These are phyloP conservation scores for Arachis hypogaea DNA, from an alignment of 306 rosid genomes.

Conservation along the genomic window DNA sequence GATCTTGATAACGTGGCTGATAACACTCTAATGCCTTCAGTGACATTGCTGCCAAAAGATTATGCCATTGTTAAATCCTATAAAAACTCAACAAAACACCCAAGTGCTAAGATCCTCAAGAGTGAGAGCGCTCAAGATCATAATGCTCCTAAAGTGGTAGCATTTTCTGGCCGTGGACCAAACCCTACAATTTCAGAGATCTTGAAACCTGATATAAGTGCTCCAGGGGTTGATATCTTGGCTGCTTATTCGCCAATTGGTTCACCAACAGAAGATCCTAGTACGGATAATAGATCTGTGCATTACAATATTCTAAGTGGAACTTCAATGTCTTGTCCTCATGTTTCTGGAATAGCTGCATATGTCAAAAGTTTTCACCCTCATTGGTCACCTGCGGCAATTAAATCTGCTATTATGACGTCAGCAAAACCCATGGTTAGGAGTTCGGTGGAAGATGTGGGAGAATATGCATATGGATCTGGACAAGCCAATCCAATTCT, in stretches of 20 bases:
- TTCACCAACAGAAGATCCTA: neutral
- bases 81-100: neutral
- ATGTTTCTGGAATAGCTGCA: slow-evolving; percentile 2
- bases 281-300: neutral
- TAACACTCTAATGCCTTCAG: neutral
- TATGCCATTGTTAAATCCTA: neutral
- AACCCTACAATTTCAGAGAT: neutral
- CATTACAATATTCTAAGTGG: neutral
- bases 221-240: slow-evolving; percentile 20
- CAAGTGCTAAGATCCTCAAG: slow-evolving; percentile 1
- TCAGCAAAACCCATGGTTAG: neutral
- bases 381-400: slow-evolving; percentile 2
- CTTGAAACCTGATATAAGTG: slow-evolving; percentile 28
- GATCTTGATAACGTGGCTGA: neutral
- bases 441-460: neutral
- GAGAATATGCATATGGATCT: slow-evolving; percentile 21
- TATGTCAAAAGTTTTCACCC: slow-evolving; percentile 23
- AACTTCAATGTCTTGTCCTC: slow-evolving; percentile 28
- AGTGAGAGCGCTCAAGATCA: neutral
- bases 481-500: slow-evolving; percentile 3
- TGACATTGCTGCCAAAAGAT: neutral
- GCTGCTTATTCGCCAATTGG: neutral
- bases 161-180: slow-evolving; percentile 22
- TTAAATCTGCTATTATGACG: slow-evolving; percentile 15
- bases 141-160: neutral